phyloP scores from a whole-genome alignment of 768 basidiomycete species.

The Podaxis sp. region DNA sequence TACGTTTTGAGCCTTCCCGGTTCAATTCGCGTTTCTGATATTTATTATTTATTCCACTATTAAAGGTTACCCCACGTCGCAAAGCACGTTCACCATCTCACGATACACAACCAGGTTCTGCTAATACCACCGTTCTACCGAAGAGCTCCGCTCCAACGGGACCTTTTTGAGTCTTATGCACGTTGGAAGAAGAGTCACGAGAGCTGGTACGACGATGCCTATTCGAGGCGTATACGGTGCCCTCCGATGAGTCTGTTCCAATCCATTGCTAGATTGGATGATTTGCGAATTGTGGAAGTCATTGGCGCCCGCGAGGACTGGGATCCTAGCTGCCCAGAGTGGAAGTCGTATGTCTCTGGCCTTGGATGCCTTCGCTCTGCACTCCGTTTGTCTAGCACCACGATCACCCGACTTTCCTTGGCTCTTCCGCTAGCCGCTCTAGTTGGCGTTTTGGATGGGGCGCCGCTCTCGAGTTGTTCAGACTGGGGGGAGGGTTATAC shows the following conservation, averaged over 20 bases:
- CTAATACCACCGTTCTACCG: neutral
- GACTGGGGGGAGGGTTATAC: neutral
- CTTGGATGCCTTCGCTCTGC: neutral
- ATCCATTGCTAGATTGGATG: neutral
- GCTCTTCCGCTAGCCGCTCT: neutral
- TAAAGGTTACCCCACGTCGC: neutral
- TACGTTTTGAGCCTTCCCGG: neutral
- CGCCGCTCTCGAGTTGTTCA: neutral
- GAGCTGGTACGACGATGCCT: too few relatives aligned
- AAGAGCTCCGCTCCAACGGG: neutral
- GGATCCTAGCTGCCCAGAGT: neutral
- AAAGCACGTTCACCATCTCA: constrained; percentile 1
- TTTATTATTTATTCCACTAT: neutral
- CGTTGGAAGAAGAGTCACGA: neutral
- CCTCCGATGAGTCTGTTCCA: neutral
- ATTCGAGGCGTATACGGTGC: neutral
- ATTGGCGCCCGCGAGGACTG: neutral
- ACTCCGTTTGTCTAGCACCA: neutral
- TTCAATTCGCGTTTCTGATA: neutral
- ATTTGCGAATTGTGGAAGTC: neutral
- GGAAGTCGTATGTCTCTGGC: neutral
- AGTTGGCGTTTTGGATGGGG: neutral
- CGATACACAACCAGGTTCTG: neutral
- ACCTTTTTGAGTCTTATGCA: neutral
- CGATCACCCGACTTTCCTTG: neutral